Conservation (phyloP, 2,329 filamentous ascomycete species). For the Colletotrichum euphorbiae region DNA sequence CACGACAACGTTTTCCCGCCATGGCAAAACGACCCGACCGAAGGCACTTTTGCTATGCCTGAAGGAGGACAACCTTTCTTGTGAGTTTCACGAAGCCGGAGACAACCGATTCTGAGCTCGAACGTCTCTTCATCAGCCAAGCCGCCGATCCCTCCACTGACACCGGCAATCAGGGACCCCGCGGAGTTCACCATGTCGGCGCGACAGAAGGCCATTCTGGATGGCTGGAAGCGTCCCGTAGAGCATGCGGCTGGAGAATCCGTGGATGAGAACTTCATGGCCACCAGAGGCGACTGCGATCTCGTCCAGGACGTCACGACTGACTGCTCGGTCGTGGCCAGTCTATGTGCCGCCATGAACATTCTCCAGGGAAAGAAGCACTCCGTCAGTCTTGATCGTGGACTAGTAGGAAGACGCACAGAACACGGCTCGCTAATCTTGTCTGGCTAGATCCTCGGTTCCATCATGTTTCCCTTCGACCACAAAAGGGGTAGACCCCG, state of each 20-base stretch:
- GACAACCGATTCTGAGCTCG: constrained; percentile 2
- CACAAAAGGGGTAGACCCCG: constrained; percentile 65
- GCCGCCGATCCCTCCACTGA: constrained; percentile 12
- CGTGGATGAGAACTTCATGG: constrained; percentile 64
- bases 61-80: constrained; percentile 67
- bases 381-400: constrained; percentile 62
- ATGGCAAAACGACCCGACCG: constrained; percentile 75
- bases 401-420: neutral
- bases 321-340: constrained; percentile 97
- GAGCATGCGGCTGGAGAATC: constrained; percentile 66
- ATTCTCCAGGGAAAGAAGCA: constrained; percentile 75
- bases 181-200: constrained; percentile 78
- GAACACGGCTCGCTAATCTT: constrained; percentile 15
- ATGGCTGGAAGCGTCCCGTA: constrained; percentile 82
- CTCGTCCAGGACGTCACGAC: constrained; percentile 95
- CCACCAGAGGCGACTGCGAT: constrained; percentile 72
- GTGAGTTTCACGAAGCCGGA: constrained; percentile 58
- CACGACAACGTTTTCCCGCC: constrained; percentile 87
- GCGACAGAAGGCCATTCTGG: constrained; percentile 80
- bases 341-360: constrained; percentile 84
- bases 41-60: constrained; percentile 69
- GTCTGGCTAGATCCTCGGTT: constrained; percentile 70
- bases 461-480: constrained; percentile 82
- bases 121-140: constrained; percentile 33
- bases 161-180: constrained; percentile 68